These are phyloP conservation scores for Candida nanaspora DNA, from an alignment of 805 yeast genomes.

Conservation along the genomic window DNA sequence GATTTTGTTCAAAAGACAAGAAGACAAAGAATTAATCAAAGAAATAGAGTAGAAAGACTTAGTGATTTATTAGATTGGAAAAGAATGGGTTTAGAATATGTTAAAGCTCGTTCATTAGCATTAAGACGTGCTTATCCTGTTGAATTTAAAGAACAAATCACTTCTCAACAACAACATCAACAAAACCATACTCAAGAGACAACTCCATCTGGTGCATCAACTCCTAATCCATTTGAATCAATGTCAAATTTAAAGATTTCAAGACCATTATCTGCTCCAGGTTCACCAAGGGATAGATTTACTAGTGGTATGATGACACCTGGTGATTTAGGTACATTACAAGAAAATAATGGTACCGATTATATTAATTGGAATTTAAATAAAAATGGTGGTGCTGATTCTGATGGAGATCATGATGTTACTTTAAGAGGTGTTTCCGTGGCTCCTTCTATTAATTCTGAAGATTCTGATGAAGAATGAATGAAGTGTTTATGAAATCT, in stretches of 20 bases:
- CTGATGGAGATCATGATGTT: conserved; percentile 31
- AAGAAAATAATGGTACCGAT: conserved; percentile 84
- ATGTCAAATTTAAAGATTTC: conserved; percentile 60
- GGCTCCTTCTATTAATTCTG: conserved; percentile 26
- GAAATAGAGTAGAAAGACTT: conserved; percentile 92
- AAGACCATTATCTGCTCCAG: conserved; percentile 94
- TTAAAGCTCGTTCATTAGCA: conserved; percentile 89
- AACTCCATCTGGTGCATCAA: conserved; percentile 9
- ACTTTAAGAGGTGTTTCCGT: conserved; percentile 30
- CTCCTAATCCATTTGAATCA: conserved; percentile 27
- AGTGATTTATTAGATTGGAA: conserved; percentile 95
- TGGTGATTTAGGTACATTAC: conserved; percentile 94
- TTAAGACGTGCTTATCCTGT: conserved; percentile 92
- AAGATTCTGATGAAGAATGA: conserved; percentile 9
- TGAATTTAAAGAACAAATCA: conserved; percentile 39
- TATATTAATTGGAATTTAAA: conserved; percentile 51
- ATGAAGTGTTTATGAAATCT: not conserved
- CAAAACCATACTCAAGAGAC: not conserved
- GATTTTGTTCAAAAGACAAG: conserved; percentile 84
- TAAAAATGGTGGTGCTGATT: conserved; percentile 32
- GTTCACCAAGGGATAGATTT: conserved; percentile 77
- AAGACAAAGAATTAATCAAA: conserved; percentile 95
- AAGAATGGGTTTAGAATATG: conserved; percentile 94
- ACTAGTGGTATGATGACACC: conserved; percentile 76
- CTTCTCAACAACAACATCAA: no score